Evolutionary conservation across 305 asterid genomes (phyloP).

Genomic region (Salvia sclarea): DNA sequence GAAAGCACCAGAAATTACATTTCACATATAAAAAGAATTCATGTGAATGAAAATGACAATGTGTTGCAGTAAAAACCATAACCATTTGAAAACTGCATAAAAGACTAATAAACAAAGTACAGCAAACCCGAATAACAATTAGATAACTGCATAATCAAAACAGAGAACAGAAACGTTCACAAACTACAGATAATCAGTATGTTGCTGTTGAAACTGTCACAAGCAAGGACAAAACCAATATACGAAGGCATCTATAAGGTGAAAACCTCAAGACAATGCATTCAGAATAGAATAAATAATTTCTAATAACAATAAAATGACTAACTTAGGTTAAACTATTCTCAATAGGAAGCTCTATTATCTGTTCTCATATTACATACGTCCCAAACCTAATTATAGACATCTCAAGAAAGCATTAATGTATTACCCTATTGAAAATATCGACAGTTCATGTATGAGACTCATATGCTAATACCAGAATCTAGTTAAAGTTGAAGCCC

Average conservation of each 20-base stretch:
- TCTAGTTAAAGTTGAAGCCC: not conserved
- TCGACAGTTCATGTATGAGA: not conserved
- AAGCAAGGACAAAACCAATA: not conserved
- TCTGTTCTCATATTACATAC: not conserved
- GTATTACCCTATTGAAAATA: not conserved
- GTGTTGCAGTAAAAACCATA: not conserved
- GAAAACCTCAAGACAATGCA: not conserved
- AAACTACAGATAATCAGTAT: slow-evolving; percentile 1
- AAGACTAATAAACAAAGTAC: not conserved
- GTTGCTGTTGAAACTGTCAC: not conserved
- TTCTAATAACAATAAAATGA: not conserved
- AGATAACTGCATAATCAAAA: not conserved
- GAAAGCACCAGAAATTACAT: not conserved
- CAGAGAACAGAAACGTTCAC: not conserved
- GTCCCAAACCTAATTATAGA: slow-evolving; percentile 3
- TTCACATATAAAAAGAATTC: not conserved
- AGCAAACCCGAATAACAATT: not conserved
- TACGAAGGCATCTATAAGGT: not conserved
- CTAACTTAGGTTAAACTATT: not conserved
- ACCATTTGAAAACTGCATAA: not conserved
- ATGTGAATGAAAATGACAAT: slow-evolving; percentile 3
- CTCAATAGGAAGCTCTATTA: not conserved
- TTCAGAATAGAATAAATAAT: not conserved
- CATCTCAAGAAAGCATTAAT: not conserved
- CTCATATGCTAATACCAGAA: not conserved